phyloP scores from a whole-genome alignment of 2,329 filamentous ascomycete genomes.

The Talaromyces atroroseus region DNA sequence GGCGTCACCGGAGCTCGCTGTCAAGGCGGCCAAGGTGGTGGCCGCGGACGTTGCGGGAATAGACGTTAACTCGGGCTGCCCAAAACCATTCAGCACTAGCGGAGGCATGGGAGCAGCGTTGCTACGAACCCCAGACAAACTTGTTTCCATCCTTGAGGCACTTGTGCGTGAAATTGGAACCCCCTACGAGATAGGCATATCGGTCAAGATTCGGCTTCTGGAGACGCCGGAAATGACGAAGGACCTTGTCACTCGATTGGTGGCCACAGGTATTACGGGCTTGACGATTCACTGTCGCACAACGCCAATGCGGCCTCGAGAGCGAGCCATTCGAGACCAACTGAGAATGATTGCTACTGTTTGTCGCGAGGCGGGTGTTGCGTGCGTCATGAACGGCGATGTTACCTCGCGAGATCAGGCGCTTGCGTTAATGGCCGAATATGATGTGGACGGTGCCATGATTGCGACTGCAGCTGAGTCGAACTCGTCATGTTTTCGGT shows the following conservation, averaged over 20 bases:
- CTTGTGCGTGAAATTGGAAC: slow-evolving; percentile 73
- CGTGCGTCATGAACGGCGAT: slow-evolving; percentile 94
- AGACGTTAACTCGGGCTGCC: slow-evolving; percentile 96
- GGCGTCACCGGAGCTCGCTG: slow-evolving; percentile 72
- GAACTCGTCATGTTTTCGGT: slow-evolving; percentile 82
- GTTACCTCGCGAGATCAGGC: slow-evolving; percentile 71
- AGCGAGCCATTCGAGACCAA: slow-evolving; percentile 80
- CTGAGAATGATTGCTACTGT: slow-evolving; percentile 75
- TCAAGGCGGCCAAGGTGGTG: slow-evolving; percentile 76
- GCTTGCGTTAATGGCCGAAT: slow-evolving; percentile 65
- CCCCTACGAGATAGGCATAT: slow-evolving; percentile 83
- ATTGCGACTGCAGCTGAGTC: slow-evolving; percentile 89
- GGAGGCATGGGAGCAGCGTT: slow-evolving; percentile 96
- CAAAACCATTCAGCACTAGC: slow-evolving; percentile 89
- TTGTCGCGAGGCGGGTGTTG: slow-evolving; percentile 78
- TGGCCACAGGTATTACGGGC: slow-evolving; percentile 82
- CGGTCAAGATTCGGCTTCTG: slow-evolving; percentile 90
- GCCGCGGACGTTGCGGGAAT: slow-evolving; percentile 87
- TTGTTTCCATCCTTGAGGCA: slow-evolving; percentile 76
- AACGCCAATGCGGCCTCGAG: slow-evolving; percentile 86
- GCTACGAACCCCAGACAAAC: slow-evolving; percentile 73
- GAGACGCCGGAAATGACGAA: slow-evolving; percentile 71
- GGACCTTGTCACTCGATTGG: slow-evolving; percentile 68
- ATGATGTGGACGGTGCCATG: slow-evolving; percentile 90
- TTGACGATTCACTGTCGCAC: slow-evolving; percentile 94